A percentile compares a stretch with the other conserved stretches of the same genome.
phyloP scores from a whole-genome alignment of 768 basidiomycete species.

The Solioccasus polychromus region DNA sequence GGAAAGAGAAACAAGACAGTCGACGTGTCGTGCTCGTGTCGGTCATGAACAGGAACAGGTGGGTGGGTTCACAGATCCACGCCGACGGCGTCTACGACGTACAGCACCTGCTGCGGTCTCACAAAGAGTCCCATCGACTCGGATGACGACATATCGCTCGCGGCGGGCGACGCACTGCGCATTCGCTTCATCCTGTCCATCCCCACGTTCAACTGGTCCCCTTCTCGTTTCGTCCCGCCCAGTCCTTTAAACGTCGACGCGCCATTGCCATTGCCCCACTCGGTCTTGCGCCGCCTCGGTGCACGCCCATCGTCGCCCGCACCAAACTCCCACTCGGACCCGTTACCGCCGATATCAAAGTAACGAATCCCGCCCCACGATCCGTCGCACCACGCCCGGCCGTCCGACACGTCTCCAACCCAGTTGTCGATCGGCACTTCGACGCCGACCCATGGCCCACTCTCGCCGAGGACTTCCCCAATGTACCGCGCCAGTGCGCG shows the following conservation, averaged over 20 bases:
- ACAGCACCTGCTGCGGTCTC: slow-evolving; percentile 80
- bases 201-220: slow-evolving; percentile 46
- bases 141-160: slow-evolving; percentile 53
- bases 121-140: slow-evolving; percentile 79
- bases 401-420: slow-evolving; percentile 49
- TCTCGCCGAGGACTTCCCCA: slow-evolving; percentile 78
- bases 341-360: slow-evolving; percentile 66
- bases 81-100: slow-evolving; percentile 82
- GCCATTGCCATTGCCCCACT: slow-evolving; percentile 18
- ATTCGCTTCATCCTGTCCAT: slow-evolving; percentile 53
- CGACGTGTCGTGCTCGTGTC: slow-evolving; percentile 1
- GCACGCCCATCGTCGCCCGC: slow-evolving; percentile 38
- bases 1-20: neutral
- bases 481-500: slow-evolving; percentile 87
- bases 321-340: slow-evolving; percentile 65
- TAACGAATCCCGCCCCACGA: slow-evolving; percentile 78
- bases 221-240: slow-evolving; percentile 47
- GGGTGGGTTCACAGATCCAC: slow-evolving; percentile 46
- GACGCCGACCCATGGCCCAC: slow-evolving; percentile 87
- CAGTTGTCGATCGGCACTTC: slow-evolving; percentile 73
- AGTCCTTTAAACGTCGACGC: slow-evolving; percentile 38
- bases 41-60: slow-evolving; percentile 8
- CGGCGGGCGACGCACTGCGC: slow-evolving; percentile 64
- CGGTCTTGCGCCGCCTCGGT: slow-evolving; percentile 22
- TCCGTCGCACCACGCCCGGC: slow-evolving; percentile 86